These are phyloP conservation scores for Coniella vitis DNA, from an alignment of 2,329 filamentous ascomycete genomes.

Conservation along the genomic window DNA sequence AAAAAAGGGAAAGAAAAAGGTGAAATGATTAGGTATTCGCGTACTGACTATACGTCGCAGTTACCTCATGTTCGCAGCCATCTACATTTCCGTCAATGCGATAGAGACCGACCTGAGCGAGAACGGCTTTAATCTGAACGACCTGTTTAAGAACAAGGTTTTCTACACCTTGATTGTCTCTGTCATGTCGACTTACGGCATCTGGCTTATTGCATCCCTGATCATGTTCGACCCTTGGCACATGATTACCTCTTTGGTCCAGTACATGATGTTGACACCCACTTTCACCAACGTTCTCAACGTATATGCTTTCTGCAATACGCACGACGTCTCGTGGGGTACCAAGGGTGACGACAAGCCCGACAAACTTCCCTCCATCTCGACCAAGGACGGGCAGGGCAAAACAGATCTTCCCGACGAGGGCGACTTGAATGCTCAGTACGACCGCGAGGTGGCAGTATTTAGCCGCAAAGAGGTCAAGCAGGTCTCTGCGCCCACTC, in stretches of 20 bases:
- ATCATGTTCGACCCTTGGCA: conserved; percentile 99
- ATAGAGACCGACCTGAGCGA: conserved; percentile 65
- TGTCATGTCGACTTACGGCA: conserved; percentile 81
- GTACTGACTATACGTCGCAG: conserved; percentile 39
- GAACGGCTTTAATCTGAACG: conserved; percentile 58
- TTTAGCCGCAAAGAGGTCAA: conserved; percentile 71
- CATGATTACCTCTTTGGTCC: conserved; percentile 92
- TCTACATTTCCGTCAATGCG: conserved; percentile 87
- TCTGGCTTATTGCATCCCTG: conserved; percentile 87
- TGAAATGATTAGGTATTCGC: too few species aligned
- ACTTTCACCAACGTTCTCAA: conserved; percentile 98
- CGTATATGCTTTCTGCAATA: conserved; percentile 98
- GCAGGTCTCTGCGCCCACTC: conserved; percentile 55
- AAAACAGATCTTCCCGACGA: conserved; percentile 97
- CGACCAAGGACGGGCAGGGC: conserved; percentile 78
- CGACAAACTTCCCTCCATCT: conserved; percentile 81
- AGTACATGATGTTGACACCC: conserved; percentile 91
- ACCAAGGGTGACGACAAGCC: conserved; percentile 97
- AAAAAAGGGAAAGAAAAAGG: too few species aligned
- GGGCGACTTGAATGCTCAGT: conserved; percentile 89
- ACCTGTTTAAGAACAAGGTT: conserved; percentile 77
- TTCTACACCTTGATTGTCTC: conserved; percentile 95
- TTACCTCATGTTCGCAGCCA: conserved; percentile 88
- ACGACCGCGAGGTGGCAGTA: conserved; percentile 72
- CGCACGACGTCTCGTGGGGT: conserved; percentile 95